These are phyloP conservation scores for Toxicodendron radicans DNA, from an alignment of 345 rosid genomes.

Conservation along the genomic window DNA sequence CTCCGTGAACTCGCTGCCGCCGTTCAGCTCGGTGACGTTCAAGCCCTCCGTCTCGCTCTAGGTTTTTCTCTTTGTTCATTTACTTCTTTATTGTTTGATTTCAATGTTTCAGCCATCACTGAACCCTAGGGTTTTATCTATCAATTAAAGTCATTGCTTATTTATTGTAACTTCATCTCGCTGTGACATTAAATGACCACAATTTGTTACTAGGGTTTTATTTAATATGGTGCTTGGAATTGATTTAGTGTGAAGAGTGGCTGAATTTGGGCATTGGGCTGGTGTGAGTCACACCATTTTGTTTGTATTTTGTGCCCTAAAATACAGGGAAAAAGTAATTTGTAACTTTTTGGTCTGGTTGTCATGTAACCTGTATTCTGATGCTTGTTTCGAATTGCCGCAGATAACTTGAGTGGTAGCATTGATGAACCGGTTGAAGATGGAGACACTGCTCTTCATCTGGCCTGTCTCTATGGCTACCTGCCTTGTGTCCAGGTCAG, in stretches of 20 bases:
- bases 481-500: constrained; percentile 81
- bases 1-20: constrained; percentile 75
- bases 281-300: too few species aligned
- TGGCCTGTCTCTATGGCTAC: constrained; percentile 82
- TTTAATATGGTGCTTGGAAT: neutral
- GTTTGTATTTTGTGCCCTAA: neutral
- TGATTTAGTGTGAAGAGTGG: neutral
- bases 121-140: neutral
- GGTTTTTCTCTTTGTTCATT: constrained; percentile 35
- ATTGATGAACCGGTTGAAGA: constrained; percentile 85
- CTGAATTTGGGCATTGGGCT: neutral
- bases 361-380: neutral
- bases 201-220: neutral
- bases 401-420: constrained; percentile 73
- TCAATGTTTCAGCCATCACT: neutral
- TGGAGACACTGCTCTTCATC: constrained; percentile 91
- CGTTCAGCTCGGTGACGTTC: constrained; percentile 59
- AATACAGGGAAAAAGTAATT: neutral
- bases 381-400: constrained; percentile 1
- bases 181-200: neutral
- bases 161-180: too few species aligned
- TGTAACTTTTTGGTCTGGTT: neutral
- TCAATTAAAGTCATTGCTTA: too few species aligned
- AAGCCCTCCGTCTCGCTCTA: constrained; percentile 69
- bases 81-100: neutral